These are phyloP conservation scores for Leishmania tarentolae DNA, from an alignment of 208 protist species.

Conservation along the genomic window DNA sequence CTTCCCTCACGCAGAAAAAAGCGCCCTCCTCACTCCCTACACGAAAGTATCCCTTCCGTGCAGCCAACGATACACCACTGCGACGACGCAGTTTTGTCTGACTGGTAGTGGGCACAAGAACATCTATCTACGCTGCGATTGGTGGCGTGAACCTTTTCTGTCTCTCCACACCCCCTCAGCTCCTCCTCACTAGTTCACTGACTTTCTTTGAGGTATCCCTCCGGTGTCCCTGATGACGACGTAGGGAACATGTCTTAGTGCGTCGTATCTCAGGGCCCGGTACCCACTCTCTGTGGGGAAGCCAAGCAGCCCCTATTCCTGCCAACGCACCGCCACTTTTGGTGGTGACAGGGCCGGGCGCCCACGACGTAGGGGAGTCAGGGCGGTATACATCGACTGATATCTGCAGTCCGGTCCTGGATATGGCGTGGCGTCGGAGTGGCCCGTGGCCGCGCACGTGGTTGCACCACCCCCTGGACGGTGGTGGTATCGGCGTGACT, in stretches of 20 bases:
- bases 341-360: background rate
- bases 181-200: background rate
- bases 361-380: background rate
- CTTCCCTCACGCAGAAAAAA: background rate
- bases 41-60: background rate
- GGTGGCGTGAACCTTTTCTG: background rate
- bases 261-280: background rate
- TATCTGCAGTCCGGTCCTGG: background rate
- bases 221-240: background rate
- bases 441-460: background rate
- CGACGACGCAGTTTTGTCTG: background rate
- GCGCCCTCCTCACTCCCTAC: background rate
- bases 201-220: background rate
- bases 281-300: background rate
- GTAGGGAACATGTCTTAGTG: too few relatives aligned
- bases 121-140: background rate
- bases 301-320: background rate
- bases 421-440: background rate
- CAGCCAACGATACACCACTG: background rate
- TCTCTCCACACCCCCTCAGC: background rate
- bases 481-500: background rate
- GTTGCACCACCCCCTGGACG: background rate
- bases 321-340: background rate
- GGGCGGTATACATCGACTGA: background rate
- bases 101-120: background rate